Percentiles rank a stretch among this genome's conserved stretches.
Conservation (phyloP, 2,329 filamentous ascomycete genomes). For the Fusarium sp. region DNA sequence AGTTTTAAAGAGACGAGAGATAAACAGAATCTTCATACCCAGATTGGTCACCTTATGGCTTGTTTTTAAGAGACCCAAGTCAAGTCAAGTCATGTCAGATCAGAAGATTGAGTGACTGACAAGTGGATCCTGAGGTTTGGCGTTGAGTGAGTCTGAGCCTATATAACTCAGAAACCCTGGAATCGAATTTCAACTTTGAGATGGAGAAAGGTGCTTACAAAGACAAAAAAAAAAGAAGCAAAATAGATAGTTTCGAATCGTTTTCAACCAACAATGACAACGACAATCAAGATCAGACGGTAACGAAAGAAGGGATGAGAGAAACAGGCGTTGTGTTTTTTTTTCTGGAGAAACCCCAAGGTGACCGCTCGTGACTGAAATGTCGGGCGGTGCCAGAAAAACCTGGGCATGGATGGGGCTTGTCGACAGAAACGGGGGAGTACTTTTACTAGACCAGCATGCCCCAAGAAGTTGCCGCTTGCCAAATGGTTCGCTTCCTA, state of each 20-base stretch:
- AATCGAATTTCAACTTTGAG: constrained; percentile 8
- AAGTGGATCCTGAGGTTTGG: constrained; percentile 31
- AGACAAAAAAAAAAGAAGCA: constrained; percentile 10
- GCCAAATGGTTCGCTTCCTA: constrained; percentile 49
- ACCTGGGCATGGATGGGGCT: constrained; percentile 20
- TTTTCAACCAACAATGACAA: constrained; percentile 3
- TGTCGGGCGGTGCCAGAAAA: constrained; percentile 31
- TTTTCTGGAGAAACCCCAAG: constrained; percentile 39
- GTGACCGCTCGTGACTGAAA: constrained; percentile 44
- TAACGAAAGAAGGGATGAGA: constrained; percentile 35
- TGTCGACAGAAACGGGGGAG: constrained; percentile 35
- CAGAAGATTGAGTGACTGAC: constrained; percentile 32
- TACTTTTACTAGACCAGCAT: constrained; percentile 37
- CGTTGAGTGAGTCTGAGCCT: constrained; percentile 7
- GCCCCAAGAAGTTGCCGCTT: constrained; percentile 41
- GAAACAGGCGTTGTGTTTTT: constrained; percentile 33
- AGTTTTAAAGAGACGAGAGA: neutral
- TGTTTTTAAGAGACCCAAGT: constrained; percentile 29
- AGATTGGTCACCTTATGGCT: constrained; percentile 14
- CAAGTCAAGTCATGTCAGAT: constrained; percentile 35
- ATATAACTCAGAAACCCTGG: constrained; percentile 5
- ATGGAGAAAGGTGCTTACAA: neutral
- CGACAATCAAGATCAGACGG: constrained; percentile 13
- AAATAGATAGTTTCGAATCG: constrained; percentile 8
- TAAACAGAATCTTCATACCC: neutral